Conservation (phyloP, 164 flowering plant genomes). For the Umbellularia californica region DNA sequence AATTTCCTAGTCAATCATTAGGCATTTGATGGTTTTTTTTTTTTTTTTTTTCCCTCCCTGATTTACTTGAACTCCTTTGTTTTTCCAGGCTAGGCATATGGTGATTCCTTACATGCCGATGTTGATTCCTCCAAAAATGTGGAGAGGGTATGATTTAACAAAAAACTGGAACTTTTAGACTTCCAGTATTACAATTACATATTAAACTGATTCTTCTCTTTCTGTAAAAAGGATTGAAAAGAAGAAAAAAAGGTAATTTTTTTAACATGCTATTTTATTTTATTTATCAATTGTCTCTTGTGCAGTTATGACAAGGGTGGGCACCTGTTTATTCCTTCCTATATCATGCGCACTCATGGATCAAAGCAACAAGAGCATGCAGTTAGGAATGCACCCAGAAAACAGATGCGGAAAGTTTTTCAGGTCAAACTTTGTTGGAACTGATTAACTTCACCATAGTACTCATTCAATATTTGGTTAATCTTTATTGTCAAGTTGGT, state of each 20-base stretch:
- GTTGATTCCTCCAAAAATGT: conserved; percentile 84
- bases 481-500: background rate
- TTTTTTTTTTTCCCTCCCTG: conserved; percentile 1
- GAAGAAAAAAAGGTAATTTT: background rate
- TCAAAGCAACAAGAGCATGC: conserved; percentile 76
- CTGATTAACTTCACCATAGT: background rate
- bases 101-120: conserved; percentile 84
- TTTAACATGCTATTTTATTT: background rate
- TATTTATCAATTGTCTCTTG: background rate
- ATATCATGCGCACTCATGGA: conserved; percentile 96
- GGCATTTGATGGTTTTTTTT: background rate
- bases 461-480: background rate
- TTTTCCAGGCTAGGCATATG: conserved; percentile 76
- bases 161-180: background rate
- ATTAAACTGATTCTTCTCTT: background rate
- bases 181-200: background rate
- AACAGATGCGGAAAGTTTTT: conserved; percentile 63
- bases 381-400: conserved; percentile 44
- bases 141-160: conserved; percentile 78
- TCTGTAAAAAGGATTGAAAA: background rate
- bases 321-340: conserved; percentile 82
- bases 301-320: conserved; percentile 87
- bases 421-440: conserved; percentile 38
- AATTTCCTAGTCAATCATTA: background rate
- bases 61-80: conserved; percentile 2